Percentiles rank a stretch among this genome's conserved stretches.
These are phyloP conservation scores for Cladobotryum protrusum DNA, from an alignment of 2,329 filamentous ascomycete species.

Conservation along the genomic window DNA sequence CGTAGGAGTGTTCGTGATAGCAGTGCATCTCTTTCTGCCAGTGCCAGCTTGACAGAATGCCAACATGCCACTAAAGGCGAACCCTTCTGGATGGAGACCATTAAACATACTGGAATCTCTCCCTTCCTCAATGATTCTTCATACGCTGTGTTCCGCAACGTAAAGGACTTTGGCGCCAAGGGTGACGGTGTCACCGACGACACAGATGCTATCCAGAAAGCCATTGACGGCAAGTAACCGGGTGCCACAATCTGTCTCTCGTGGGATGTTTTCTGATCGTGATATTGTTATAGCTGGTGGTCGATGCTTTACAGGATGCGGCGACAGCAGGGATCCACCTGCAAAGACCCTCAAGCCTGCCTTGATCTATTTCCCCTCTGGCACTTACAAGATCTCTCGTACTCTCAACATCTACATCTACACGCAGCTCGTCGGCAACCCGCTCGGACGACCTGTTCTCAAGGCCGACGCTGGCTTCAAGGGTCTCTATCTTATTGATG, in stretches of 20 bases:
- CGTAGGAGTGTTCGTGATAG: neutral
- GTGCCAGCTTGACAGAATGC: conserved; percentile 4
- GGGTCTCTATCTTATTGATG: conserved; percentile 10
- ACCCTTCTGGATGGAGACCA: conserved; percentile 23
- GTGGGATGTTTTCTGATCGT: neutral
- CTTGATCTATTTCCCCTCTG: conserved; percentile 22
- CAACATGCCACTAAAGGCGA: conserved; percentile 3
- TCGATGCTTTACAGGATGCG: conserved; percentile 12
- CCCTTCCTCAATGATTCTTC: conserved; percentile 23
- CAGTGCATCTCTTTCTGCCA: neutral
- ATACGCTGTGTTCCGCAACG: conserved; percentile 26
- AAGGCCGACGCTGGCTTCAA: conserved; percentile 11
- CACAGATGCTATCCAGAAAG: conserved; percentile 73
- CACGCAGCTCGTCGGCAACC: conserved; percentile 16
- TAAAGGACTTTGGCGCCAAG: conserved; percentile 24
- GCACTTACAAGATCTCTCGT: conserved; percentile 17
- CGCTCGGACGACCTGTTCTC: conserved; percentile 9
- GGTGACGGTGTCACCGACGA: conserved; percentile 39
- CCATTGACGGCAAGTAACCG: conserved; percentile 43
- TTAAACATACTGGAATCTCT: conserved; percentile 21
- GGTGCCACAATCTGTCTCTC: neutral
- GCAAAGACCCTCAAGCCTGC: conserved; percentile 12
- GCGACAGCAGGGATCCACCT: conserved; percentile 8
- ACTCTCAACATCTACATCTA: conserved; percentile 15
- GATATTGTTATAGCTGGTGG: conserved; percentile 5